A percentile compares a stretch with the other conserved stretches of the same genome.
Conservation (phyloP, 805 yeast species). For the Ogataea dorogensis region DNA sequence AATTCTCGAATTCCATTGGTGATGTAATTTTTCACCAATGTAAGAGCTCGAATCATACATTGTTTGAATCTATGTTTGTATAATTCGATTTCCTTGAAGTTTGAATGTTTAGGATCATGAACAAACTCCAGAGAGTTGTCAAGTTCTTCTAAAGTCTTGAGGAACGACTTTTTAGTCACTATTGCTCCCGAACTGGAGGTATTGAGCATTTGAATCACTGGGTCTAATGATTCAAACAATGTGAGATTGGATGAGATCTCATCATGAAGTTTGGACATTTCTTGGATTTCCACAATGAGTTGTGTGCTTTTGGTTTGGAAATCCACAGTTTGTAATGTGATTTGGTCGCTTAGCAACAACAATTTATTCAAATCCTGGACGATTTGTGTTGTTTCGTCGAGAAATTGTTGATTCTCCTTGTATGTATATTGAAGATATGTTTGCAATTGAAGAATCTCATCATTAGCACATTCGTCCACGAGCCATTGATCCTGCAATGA, state of each 20-base stretch:
- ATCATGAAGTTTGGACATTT: conserved; percentile 40
- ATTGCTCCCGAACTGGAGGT: conserved; percentile 63
- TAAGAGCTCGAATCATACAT: conserved; percentile 77
- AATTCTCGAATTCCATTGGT: conserved; percentile 41
- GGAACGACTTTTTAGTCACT: conserved; percentile 59
- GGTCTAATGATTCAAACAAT: conserved; percentile 69
- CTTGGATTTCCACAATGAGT: conserved; percentile 46
- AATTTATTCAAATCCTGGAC: conserved; percentile 47
- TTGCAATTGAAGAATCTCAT: conserved; percentile 36
- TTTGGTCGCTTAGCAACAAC: conserved; percentile 51
- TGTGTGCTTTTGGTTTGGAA: conserved; percentile 58
- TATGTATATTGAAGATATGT: conserved; percentile 31
- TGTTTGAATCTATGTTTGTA: conserved; percentile 75
- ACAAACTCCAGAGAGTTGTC: conserved; percentile 68
- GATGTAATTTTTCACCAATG: conserved; percentile 69
- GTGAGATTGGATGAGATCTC: conserved; percentile 50
- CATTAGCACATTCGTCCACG: conserved; percentile 39
- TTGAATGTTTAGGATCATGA: conserved; percentile 44
- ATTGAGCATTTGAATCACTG: conserved; percentile 65
- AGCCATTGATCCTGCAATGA: conserved; percentile 40
- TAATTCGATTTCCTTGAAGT: conserved; percentile 64
- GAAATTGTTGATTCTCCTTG: conserved; percentile 36
- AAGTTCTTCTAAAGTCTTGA: conserved; percentile 50
- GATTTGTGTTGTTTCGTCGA: conserved; percentile 45
- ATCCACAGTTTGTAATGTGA: conserved; percentile 58